Base-by-base conservation (phyloP, 108 stramenopile genomes). In the Discostella pseudostelligera region DNA sequence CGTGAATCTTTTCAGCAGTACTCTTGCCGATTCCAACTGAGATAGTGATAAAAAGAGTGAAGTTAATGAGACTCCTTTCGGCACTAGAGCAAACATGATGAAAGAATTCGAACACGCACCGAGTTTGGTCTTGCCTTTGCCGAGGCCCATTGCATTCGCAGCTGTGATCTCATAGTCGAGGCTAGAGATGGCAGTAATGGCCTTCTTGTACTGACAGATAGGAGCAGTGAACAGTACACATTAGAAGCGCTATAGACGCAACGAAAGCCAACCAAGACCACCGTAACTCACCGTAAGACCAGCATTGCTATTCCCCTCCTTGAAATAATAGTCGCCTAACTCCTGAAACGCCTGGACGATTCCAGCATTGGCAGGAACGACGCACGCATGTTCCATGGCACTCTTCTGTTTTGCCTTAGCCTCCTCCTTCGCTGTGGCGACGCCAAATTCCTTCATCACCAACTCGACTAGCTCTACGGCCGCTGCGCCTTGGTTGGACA, bases 111-210 rank as follows among this genome's bases (percentile, higher is more conserved):
- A n/a, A n/a, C n/a, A n/a, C 32, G 57, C 69, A 43, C n/a, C n/a
- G n/a, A 93, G 76, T 68, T 93, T 93, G 17, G 78, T 87, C 57
- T 89, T 89, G 12, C 87, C 84, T 67, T 89, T 92, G 39, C 69
- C 75, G n/a, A 93, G 70, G 3, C 71, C 68, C 75, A 76, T 83
- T 26, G 87, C 88, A 49, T 89, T 93, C 16, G 81, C 84, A 2
- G 45, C 83, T 0, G 92, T 93, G 10, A 93, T 74, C 63, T 83
- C 88, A 47, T 67, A 81, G 39, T 80, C 54, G 10, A 93, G 55
- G 13, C 75, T 76, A 39, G 59, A 69, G 22, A 93, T 74, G 25
- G 84, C 83, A 28, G 53, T 62, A 10, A 58, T 72, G 21, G 72
- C 76, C 65, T 84, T 83, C 17, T 59, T 68, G 59, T 83, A 81